These are phyloP conservation scores for Tolypocladium ophioglossoides DNA, from an alignment of 2,329 filamentous ascomycete species.

Conservation along the genomic window DNA sequence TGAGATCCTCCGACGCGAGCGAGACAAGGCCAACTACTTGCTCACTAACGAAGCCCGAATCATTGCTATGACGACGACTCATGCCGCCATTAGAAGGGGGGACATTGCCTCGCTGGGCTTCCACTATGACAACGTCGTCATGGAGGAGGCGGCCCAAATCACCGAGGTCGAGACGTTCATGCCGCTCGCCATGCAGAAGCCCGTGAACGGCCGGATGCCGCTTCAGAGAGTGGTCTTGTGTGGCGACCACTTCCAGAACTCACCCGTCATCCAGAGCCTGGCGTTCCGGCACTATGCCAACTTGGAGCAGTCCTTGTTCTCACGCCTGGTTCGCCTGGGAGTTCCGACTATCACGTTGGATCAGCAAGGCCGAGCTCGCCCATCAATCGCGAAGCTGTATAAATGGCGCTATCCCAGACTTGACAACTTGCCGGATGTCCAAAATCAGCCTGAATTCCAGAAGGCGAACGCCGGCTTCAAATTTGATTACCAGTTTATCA, in stretches of 20 bases:
- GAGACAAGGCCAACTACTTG: slow-evolving; percentile 93
- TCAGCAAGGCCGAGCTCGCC: slow-evolving; percentile 83
- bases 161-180: slow-evolving; percentile 97
- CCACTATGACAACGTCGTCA: slow-evolving; percentile 93
- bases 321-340: slow-evolving; percentile 77
- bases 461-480: slow-evolving; percentile 83
- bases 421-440: slow-evolving; percentile 67
- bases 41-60: slow-evolving; percentile 94
- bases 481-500: slow-evolving; percentile 93
- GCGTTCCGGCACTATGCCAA: slow-evolving; percentile 94
- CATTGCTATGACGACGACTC: slow-evolving; percentile 96
- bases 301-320: slow-evolving; percentile 90
- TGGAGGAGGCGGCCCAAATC: slow-evolving; percentile 97
- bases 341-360: slow-evolving; percentile 88
- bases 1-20: slow-evolving; percentile 78
- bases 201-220: slow-evolving; percentile 59
- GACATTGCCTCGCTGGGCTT: slow-evolving; percentile 91
- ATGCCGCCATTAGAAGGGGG: slow-evolving; percentile 85
- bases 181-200: slow-evolving; percentile 82
- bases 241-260: slow-evolving; percentile 94
- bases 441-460: slow-evolving; percentile 59
- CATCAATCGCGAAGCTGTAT: slow-evolving; percentile 81
- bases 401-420: slow-evolving; percentile 84
- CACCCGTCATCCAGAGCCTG: slow-evolving; percentile 86
- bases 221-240: slow-evolving; percentile 85